A percentile compares a stretch with the other conserved stretches of the same genome.
Conservation (phyloP, 148 eudicot species). For the Rhododendron vialii region DNA sequence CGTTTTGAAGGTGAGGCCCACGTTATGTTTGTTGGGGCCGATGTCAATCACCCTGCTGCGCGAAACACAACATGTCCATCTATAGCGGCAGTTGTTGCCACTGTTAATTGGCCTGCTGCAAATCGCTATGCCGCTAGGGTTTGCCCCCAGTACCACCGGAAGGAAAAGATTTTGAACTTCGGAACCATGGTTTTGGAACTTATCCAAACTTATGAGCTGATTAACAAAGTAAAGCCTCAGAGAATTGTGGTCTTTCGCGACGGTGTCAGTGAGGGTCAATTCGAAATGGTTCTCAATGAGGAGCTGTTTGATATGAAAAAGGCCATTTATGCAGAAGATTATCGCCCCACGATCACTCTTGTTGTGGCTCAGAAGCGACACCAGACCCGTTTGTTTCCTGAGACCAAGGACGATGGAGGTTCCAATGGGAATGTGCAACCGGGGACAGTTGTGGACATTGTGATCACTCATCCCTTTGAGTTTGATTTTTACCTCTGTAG, state of each 20-base stretch:
- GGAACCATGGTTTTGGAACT: slow-evolving; percentile 41
- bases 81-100: slow-evolving; percentile 48
- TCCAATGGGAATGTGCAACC: slow-evolving; percentile 33
- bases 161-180: slow-evolving; percentile 35
- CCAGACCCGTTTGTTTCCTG: slow-evolving; percentile 40
- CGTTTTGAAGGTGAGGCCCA: slow-evolving; percentile 29
- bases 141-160: slow-evolving; percentile 28
- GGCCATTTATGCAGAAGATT: slow-evolving; percentile 19
- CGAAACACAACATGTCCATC: slow-evolving; percentile 29
- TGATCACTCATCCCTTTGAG: slow-evolving; percentile 38
- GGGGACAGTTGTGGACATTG: slow-evolving; percentile 49
- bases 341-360: slow-evolving; percentile 34
- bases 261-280: slow-evolving; percentile 54
- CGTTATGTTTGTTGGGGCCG: slow-evolving; percentile 59
- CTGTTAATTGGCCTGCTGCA: slow-evolving; percentile 51
- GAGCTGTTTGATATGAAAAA: slow-evolving; percentile 36
- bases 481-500: slow-evolving; percentile 50
- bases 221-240: slow-evolving; percentile 32
- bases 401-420: slow-evolving; percentile 21
- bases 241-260: slow-evolving; percentile 49
- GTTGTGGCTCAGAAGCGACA: slow-evolving; percentile 55
- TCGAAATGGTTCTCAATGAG: slow-evolving; percentile 45
- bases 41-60: slow-evolving; percentile 50
- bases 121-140: slow-evolving; percentile 46
- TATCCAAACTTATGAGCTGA: slow-evolving; percentile 22